Conservation (phyloP, 306 rosid species). For the Quercus aquifolioides region DNA sequence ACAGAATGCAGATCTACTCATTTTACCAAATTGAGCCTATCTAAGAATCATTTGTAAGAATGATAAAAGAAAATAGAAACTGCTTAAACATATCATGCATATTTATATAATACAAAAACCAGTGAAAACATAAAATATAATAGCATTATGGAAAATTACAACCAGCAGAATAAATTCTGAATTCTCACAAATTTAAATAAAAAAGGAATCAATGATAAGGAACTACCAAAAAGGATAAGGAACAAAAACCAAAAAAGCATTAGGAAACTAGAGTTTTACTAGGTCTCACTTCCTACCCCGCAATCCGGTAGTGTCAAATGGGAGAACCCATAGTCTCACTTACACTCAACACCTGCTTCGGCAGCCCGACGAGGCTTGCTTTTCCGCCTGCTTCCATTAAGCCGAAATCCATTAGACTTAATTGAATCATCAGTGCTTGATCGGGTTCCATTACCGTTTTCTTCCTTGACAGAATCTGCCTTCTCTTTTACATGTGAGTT, state of each 20-base stretch:
- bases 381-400: slow-evolving; percentile 83
- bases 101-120: slow-evolving; percentile 19
- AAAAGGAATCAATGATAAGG: slow-evolving; percentile 30
- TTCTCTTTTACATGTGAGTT: slow-evolving; percentile 41
- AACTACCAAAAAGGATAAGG: slow-evolving; percentile 37
- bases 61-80: neutral
- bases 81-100: slow-evolving; percentile 10
- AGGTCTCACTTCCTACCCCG: slow-evolving; percentile 42
- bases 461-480: slow-evolving; percentile 39
- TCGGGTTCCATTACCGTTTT: slow-evolving; percentile 37
- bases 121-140: slow-evolving; percentile 27
- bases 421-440: slow-evolving; percentile 36
- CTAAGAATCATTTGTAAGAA: neutral
- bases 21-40: neutral
- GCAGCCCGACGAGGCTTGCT: slow-evolving; percentile 87
- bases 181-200: slow-evolving; percentile 36
- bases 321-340: slow-evolving; percentile 45
- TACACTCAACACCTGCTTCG: slow-evolving; percentile 92
- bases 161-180: slow-evolving; percentile 45
- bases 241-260: slow-evolving; percentile 34
- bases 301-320: slow-evolving; percentile 30
- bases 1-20: neutral
- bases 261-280: slow-evolving; percentile 39
- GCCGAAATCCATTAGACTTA: slow-evolving; percentile 69
- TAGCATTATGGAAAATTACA: slow-evolving; percentile 37